These are phyloP conservation scores for Metschnikowia santaceciliae DNA, from an alignment of 805 yeast species.

Conservation along the genomic window DNA sequence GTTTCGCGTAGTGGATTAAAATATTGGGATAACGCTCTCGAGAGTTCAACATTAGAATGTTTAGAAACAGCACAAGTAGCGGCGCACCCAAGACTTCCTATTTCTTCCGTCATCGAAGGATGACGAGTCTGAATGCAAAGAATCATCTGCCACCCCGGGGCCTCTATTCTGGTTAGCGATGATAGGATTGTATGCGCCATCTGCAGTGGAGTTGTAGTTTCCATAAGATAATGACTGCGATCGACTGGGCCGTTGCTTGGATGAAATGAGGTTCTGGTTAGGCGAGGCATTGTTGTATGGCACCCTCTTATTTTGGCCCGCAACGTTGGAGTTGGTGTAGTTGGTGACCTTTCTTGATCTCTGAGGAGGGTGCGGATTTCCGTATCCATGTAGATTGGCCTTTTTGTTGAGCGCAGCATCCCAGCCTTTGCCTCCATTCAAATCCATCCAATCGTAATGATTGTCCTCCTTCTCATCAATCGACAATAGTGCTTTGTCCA, in stretches of 20 bases:
- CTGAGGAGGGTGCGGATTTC: slow-evolving; percentile 79
- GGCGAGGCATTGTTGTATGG: slow-evolving; percentile 7
- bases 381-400: slow-evolving; percentile 93
- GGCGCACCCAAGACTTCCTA: slow-evolving; percentile 16
- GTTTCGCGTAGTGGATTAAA: neutral
- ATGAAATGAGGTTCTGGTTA: slow-evolving; percentile 12
- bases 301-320: slow-evolving; percentile 8
- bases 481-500: slow-evolving; percentile 73
- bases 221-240: slow-evolving; percentile 16
- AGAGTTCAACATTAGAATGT: neutral
- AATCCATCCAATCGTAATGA: slow-evolving; percentile 96
- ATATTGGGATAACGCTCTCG: neutral
- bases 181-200: slow-evolving; percentile 4
- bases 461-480: slow-evolving; percentile 74
- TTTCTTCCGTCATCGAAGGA: slow-evolving; percentile 23
- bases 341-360: slow-evolving; percentile 20
- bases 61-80: slow-evolving; percentile 15
- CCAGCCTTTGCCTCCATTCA: slow-evolving; percentile 96
- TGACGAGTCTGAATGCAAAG: slow-evolving; percentile 37
- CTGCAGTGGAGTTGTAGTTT: slow-evolving; percentile 15
- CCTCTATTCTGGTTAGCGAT: slow-evolving; percentile 26
- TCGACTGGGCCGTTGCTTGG: slow-evolving; percentile 14
- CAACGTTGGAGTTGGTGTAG: slow-evolving; percentile 10
- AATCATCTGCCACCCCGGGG: slow-evolving; percentile 33
- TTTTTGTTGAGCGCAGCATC: slow-evolving; percentile 84